Evolutionary conservation across 352 stramenopile species (phyloP).

Genomic region (Vaucheria bursata): DNA sequence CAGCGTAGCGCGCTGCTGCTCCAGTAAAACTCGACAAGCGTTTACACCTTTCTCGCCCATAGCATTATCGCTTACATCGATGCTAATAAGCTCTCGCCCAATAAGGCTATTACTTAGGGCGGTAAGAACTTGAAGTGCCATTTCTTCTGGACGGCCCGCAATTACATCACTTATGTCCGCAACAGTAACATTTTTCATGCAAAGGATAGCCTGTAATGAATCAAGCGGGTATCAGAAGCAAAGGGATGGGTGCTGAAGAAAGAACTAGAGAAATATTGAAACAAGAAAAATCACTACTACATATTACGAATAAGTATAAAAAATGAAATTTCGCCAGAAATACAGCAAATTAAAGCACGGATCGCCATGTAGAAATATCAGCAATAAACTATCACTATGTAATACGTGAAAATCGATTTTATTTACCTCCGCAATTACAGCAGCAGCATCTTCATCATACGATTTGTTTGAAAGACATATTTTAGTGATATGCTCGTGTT

Average conservation of each 20-base stretch:
- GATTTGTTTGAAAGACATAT: constrained; percentile 48
- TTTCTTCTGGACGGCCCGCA: constrained; percentile 70
- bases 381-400: too few species aligned
- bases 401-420: too few species aligned
- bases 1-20: constrained; percentile 57
- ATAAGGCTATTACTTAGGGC: constrained; percentile 65
- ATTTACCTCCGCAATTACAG: constrained; percentile 22
- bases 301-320: not conserved
- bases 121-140: constrained; percentile 71
- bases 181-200: constrained; percentile 35
- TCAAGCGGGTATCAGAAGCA: not conserved
- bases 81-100: constrained; percentile 62
- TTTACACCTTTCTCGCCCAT: constrained; percentile 84
- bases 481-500: constrained; percentile 16
- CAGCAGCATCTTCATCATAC: constrained; percentile 26
- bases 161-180: constrained; percentile 80
- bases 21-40: constrained; percentile 67
- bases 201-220: constrained; percentile 11
- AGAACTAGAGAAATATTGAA: not conserved
- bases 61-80: constrained; percentile 88
- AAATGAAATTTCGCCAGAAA: not conserved
- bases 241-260: not conserved
- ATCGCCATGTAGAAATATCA: too few species aligned
- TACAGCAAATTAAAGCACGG: too few species aligned
- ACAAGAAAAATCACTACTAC: too few species aligned